Conservation (phyloP, 805 yeast species). For the Metschnikowia cubensis region DNA sequence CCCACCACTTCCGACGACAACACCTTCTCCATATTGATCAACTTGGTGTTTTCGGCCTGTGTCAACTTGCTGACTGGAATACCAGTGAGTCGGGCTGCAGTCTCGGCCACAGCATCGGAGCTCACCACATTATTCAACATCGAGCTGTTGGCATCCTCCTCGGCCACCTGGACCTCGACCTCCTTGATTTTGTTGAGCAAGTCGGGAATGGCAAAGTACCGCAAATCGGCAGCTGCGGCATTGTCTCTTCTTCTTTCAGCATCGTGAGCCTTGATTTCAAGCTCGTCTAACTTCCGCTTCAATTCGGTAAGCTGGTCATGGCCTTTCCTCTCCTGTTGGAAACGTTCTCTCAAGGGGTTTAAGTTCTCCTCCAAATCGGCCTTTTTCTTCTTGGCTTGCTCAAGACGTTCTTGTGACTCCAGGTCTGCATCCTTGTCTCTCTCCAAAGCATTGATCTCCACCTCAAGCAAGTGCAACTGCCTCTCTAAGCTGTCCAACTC, state of each 20-base stretch:
- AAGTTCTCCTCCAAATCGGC: slow-evolving; percentile 84
- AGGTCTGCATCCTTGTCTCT: slow-evolving; percentile 86
- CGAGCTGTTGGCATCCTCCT: slow-evolving; percentile 63
- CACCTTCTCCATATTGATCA: slow-evolving; percentile 90
- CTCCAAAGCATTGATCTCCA: slow-evolving; percentile 94
- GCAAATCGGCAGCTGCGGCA: slow-evolving; percentile 89
- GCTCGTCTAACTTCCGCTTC: slow-evolving; percentile 86
- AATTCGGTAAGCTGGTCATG: slow-evolving; percentile 87
- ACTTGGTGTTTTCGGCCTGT: slow-evolving; percentile 90
- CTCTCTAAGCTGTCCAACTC: slow-evolving; percentile 92
- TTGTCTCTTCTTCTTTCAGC: slow-evolving; percentile 97
- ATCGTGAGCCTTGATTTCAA: slow-evolving; percentile 88
- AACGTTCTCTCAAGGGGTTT: slow-evolving; percentile 80
- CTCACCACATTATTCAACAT: slow-evolving; percentile 89
- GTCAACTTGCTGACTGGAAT: slow-evolving; percentile 93
- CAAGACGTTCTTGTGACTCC: slow-evolving; percentile 81
- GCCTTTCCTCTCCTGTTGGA: slow-evolving; percentile 81
- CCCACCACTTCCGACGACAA: slow-evolving; percentile 86
- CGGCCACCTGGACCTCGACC: slow-evolving; percentile 73
- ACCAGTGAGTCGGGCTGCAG: slow-evolving; percentile 95
- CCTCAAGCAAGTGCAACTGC: slow-evolving; percentile 84
- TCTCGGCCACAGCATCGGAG: slow-evolving; percentile 85
- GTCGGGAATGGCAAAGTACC: slow-evolving; percentile 97
- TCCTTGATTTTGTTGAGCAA: slow-evolving; percentile 68
- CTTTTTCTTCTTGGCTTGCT: slow-evolving; percentile 69